phyloP scores from a whole-genome alignment of 169 alveolate genomes.

The Plasmodium ovale region DNA sequence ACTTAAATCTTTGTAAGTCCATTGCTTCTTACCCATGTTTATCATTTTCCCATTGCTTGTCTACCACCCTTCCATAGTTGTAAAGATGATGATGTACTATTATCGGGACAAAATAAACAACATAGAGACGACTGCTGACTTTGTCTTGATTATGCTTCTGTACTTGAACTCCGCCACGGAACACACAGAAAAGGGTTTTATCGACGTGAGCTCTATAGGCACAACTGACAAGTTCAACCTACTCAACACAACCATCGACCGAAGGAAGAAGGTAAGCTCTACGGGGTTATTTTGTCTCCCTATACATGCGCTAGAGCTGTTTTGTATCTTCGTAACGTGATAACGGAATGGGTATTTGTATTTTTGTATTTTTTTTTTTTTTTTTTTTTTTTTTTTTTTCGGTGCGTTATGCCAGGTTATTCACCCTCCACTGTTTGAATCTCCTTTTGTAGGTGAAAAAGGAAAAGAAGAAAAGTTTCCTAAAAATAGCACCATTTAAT shows the following conservation, averaged over 20 bases:
- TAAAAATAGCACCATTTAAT: conserved; percentile 46
- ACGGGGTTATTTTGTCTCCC: too few species aligned
- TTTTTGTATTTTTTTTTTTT: neutral
- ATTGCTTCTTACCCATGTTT: neutral
- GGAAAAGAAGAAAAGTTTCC: neutral
- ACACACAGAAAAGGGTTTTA: conserved; percentile 14
- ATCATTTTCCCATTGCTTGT: neutral
- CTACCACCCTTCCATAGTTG: conserved; percentile 2
- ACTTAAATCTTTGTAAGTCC: neutral
- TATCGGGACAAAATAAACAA: conserved; percentile 24
- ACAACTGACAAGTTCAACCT: conserved; percentile 22
- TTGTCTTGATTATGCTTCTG: conserved; percentile 35
- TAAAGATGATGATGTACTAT: conserved; percentile 22
- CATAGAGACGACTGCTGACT: conserved; percentile 45
- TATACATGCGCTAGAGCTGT: too few species aligned
- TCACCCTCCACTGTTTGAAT: neutral
- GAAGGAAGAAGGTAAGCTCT: conserved; percentile 6
- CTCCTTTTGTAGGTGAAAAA: neutral
- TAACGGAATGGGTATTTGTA: neutral
- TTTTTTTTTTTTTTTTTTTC: neutral
- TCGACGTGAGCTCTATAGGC: conserved; percentile 7
- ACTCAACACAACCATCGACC: conserved; percentile 15
- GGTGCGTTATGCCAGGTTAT: neutral
- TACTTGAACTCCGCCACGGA: conserved; percentile 40
- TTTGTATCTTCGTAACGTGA: too few species aligned